These are phyloP conservation scores for Graphium sp. DNA, from an alignment of 2,329 filamentous ascomycete genomes.

Conservation along the genomic window DNA sequence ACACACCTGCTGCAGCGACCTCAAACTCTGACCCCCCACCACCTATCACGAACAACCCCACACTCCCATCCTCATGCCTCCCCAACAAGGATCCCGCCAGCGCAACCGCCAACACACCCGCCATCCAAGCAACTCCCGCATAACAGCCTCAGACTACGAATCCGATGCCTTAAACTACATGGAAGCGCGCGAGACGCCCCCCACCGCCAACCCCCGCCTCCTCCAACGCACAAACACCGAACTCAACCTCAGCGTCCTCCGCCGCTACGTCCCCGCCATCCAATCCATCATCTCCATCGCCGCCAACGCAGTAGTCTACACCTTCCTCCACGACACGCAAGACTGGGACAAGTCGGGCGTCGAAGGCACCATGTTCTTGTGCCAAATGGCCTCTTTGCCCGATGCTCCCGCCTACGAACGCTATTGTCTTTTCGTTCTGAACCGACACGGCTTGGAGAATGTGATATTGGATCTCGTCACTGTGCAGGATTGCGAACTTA, in stretches of 20 bases:
- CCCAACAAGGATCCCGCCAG: constrained; percentile 11
- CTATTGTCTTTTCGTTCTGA: constrained; percentile 54
- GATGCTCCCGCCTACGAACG: constrained; percentile 17
- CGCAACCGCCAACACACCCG: constrained; percentile 23
- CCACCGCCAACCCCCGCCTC: constrained; percentile 19
- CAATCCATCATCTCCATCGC: constrained; percentile 61
- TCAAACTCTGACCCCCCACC: too few species aligned
- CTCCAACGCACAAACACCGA: constrained; percentile 60
- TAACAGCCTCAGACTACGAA: constrained; percentile 49
- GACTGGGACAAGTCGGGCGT: constrained; percentile 75
- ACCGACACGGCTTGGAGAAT: constrained; percentile 55
- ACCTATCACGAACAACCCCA: too few species aligned
- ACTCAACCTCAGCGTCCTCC: constrained; percentile 73
- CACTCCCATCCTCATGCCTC: too few species aligned
- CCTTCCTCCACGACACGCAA: constrained; percentile 46
- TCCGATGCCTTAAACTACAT: constrained; percentile 40
- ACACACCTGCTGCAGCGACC: too few species aligned
- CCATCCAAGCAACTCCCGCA: constrained; percentile 15
- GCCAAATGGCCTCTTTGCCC: constrained; percentile 36
- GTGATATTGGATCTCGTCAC: constrained; percentile 47
- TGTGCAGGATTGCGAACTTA: constrained; percentile 47
- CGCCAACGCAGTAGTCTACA: constrained; percentile 75
- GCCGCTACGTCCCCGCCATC: constrained; percentile 63
- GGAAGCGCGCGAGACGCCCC: constrained; percentile 18
- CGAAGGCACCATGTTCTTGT: constrained; percentile 83